Evolutionary conservation across 345 rosid species (phyloP), one percentile per base, ranked within the genome.

Genomic region (Populus simonii): DNA sequence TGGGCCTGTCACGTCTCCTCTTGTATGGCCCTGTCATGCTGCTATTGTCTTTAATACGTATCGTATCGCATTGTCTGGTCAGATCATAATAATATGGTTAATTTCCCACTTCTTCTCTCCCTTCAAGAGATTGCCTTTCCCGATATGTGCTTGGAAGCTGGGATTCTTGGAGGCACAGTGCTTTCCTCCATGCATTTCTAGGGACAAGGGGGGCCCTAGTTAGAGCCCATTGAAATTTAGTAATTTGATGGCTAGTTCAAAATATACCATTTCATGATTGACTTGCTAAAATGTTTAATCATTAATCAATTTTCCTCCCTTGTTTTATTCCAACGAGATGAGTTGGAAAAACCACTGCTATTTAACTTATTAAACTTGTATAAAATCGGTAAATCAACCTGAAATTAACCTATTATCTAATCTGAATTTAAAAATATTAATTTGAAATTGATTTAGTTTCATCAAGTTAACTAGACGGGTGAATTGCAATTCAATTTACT

Each of bases 61-160:
- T 51, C 57, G 57, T 18, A 17, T 51, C 22, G 57, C 18, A 51
- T 49, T 49, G 55, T 49, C 55, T 3, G 20, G 5, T 16, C 55
- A 49, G 5, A 15, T 16, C 20, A 49, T 33, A 4, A 33, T 13
- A 3, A 29, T 55, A 33, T 29, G 17, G 43, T 73, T 68, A 11
- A 49, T 39, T 22, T 35, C 72, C 51, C 15, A 29, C 73, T 76
- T 18, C 53, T 38, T 45, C 20, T 59, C 36, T 33, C 36, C 15
- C 9, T 75, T 72, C 49, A 67, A 57, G 77, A 63, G 68, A 59
- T 41, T 79, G 71, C 22, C 75, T 68, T 73, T 83, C 65, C 80
- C 80, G 36, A 76, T 51, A 68, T 49, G 74, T 79, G 61, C 74
- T 38, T 39, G 66, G 43, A 72, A 33, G 36, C 3, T 33, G 36